Evolutionary conservation across 805 yeast species (phyloP).

Genomic region (Sungouiella blattae): DNA sequence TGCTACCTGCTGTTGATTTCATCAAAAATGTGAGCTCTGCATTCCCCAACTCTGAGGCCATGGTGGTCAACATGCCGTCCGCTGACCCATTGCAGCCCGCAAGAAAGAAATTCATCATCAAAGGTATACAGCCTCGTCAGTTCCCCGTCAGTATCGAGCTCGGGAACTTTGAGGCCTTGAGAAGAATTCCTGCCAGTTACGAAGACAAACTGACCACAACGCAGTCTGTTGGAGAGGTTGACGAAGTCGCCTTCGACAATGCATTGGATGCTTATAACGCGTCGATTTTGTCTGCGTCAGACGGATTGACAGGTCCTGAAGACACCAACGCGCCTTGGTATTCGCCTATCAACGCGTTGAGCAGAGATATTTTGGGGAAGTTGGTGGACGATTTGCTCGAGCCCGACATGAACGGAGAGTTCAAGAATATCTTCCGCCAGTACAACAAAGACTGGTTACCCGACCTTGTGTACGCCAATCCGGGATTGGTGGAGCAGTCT

Average conservation of each 20-base stretch:
- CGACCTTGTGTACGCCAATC: conserved; percentile 38
- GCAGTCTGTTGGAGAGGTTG: conserved; percentile 33
- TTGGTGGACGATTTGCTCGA: conserved; percentile 26
- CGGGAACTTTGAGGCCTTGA: conserved; percentile 43
- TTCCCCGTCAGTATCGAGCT: conserved; percentile 46
- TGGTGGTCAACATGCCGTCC: conserved; percentile 67
- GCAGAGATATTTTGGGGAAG: conserved; percentile 33
- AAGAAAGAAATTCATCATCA: conserved; percentile 80
- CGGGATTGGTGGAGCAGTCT: conserved; percentile 33
- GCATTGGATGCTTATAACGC: conserved; percentile 23
- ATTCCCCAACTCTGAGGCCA: conserved; percentile 84
- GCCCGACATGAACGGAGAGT: conserved; percentile 21
- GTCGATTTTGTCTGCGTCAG: conserved; percentile 19
- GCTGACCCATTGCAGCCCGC: conserved; percentile 34
- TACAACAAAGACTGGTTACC: conserved; percentile 41
- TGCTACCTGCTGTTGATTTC: conserved; percentile 94
- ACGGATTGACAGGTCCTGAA: conserved; percentile 17
- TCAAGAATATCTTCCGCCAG: conserved; percentile 28
- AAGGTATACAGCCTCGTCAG: conserved; percentile 87
- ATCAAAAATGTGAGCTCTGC: conserved; percentile 91
- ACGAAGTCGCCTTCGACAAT: conserved; percentile 27
- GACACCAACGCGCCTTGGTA: conserved; percentile 16
- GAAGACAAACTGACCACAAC: conserved; percentile 18
- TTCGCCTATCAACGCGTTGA: conserved; percentile 26
- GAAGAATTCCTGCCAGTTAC: conserved; percentile 11